Base-by-base conservation (phyloP, 1,284 basidiomycete genomes). In the Puccinia novopanici region DNA sequence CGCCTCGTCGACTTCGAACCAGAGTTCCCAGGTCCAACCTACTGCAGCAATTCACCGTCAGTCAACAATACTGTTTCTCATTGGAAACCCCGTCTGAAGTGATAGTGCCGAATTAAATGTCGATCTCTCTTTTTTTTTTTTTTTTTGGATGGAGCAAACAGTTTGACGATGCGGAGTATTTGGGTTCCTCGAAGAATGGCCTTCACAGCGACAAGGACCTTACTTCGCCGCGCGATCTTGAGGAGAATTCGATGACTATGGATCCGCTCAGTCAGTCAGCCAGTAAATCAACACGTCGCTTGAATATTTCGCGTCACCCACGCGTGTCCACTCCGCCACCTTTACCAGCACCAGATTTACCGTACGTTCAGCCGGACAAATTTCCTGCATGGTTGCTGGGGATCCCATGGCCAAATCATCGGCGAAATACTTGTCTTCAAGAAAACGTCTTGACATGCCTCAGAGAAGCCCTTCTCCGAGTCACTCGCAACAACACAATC, bases 331-430 rank as follows among this genome's bases (percentile, higher is more conserved):
- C 30, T 42, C 70, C 70, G 15, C 70, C 70, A 34, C 70, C 70
- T 12, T 19, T 73, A 37, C 50, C 52, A 57, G 9, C 48, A 42
- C 52, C 70, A 4, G 17, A 40, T 6, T 22, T 52, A 12, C 45
- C 34, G 3, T 73, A 57, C 30, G 10, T 40, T n/a, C 70, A 22
- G 24, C 10, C 52, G 12, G 37, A 52, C 6, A 73, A 40, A 22
- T 73, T 55, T 55, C 70, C 70, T 22, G 70, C 70, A 6, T 73
- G 70, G 70, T 37, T 73, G 15, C 52, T 73, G 6, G 70, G 2
- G 70, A 73, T 42, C 27, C 70, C 48, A 48, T 73, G 52, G 52
- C 34, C 24, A 73, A 73, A 57, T 73, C 70, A 3, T 73, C 70
- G 6, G 9, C 70, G 19, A 55, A 73, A 4, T 73, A 73, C 34